Base-by-base conservation (phyloP, 106 monocot genomes). In the Dioscorea zingiberensis region DNA sequence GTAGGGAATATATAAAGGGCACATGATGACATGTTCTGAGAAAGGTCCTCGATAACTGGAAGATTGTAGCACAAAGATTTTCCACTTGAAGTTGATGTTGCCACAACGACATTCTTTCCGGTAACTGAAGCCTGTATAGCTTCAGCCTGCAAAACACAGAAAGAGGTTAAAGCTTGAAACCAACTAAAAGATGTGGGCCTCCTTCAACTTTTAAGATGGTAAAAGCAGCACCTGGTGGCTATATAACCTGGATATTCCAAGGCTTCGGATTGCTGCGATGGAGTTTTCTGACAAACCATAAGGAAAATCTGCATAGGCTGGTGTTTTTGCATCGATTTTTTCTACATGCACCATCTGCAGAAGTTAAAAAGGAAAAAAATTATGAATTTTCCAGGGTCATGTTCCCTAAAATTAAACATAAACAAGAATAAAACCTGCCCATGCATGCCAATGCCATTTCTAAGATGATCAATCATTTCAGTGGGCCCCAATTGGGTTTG, bases 31-130 rank as follows among this genome's bases (percentile, higher is more conserved):
- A 47, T 47, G 80, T 75, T 79, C 27, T 65, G 67, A 30, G 78
- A 74, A 18, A 95, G 80, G 68, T 78, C 62, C 69, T 95, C 91
- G 67, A 95, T 62, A 81, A 95, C 85, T 68, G 87, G 91, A 67
- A 91, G 27, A 76, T 95, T 95, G 73, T 95, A 95, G 44, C 95
- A 95, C 62, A 95, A 53, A 81, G 95, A 95, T 69, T 95, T 95
- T 30, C 95, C 95, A 69, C 95, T 95, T 27, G 95, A 95, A 68
- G 95, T 88, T 81, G 95, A 95, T 69, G 95, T 95, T 69, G 95
- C 80, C 60, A 95, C 74, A 60, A 85, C 78, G 72, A 91, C 64
- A 76, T 83, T 76, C 74, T 83, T 88, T 60, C 91, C 85, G 65
- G 73, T 69, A 74, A 88, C 74, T 69, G 79, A 80, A 64, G 78